Percentiles rank a stretch among this genome's conserved stretches.
Evolutionary conservation across 2,329 filamentous ascomycete genomes (phyloP).

Genomic region (Capronia coronata): DNA sequence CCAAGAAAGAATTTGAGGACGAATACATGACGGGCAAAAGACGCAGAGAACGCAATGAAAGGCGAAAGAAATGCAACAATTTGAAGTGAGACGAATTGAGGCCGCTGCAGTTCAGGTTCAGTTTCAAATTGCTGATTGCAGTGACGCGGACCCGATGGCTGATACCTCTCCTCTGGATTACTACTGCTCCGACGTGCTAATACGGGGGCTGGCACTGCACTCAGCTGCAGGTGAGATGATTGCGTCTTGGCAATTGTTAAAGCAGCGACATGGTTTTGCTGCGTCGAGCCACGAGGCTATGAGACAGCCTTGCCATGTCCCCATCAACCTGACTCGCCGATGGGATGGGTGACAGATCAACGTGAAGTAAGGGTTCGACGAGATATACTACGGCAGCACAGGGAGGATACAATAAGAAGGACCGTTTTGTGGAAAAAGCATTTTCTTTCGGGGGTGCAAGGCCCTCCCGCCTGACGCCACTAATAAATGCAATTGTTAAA

Average conservation of each 20-base stretch:
- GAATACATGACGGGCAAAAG: slow-evolving; percentile 67
- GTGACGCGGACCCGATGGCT: slow-evolving; percentile 11
- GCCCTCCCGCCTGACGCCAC: not conserved
- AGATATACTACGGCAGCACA: too few species aligned
- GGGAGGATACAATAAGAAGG: too few species aligned
- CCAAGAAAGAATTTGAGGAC: slow-evolving; percentile 77
- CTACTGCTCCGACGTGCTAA: not conserved
- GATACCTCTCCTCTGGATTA: not conserved
- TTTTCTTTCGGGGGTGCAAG: not conserved
- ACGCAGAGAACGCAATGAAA: slow-evolving; percentile 29
- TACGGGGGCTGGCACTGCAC: not conserved
- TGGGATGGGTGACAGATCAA: too few species aligned
- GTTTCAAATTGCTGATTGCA: not conserved
- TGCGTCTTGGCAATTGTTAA: not conserved
- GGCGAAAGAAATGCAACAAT: slow-evolving; percentile 11
- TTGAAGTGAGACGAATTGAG: slow-evolving; percentile 17
- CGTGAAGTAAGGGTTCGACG: too few species aligned
- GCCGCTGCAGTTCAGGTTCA: not conserved
- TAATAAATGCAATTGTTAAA: not conserved
- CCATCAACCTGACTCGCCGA: too few species aligned
- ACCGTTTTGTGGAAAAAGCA: too few species aligned
- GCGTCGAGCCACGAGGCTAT: not conserved
- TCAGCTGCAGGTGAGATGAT: not conserved
- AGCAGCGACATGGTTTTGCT: not conserved
- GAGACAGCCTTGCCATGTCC: too few species aligned